These are phyloP conservation scores for Amyloporia xantha DNA, from an alignment of 768 basidiomycete genomes.

Conservation along the genomic window DNA sequence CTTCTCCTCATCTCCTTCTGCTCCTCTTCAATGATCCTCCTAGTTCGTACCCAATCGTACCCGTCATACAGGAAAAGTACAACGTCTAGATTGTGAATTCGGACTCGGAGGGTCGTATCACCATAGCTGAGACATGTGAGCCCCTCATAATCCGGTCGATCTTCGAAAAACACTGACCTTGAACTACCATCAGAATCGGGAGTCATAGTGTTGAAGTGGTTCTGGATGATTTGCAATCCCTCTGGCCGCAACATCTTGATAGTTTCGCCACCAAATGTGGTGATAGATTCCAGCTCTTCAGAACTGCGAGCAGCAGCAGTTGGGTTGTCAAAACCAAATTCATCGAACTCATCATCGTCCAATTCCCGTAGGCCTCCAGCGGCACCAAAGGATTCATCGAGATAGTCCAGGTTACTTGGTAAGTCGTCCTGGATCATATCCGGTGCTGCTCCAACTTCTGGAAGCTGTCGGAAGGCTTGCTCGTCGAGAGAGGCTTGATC, in stretches of 20 bases:
- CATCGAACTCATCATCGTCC: constrained; percentile 66
- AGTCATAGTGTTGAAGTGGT: constrained; percentile 63
- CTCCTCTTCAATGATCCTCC: constrained; percentile 81
- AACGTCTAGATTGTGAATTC: constrained; percentile 55
- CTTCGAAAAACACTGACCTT: constrained; percentile 39
- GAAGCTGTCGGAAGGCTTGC: constrained; percentile 66
- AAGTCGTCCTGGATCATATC: constrained; percentile 92
- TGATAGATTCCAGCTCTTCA: constrained; percentile 39
- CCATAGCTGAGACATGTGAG: constrained; percentile 35
- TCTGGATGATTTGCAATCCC: constrained; percentile 63
- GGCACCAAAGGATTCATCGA: constrained; percentile 76
- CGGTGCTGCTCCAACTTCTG: constrained; percentile 70
- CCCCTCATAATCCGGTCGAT: no score
- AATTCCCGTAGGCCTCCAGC: constrained; percentile 71
- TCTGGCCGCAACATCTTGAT: constrained; percentile 65
- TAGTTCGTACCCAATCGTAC: constrained; percentile 88
- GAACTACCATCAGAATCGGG: constrained; percentile 44
- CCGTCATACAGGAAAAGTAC: constrained; percentile 82
- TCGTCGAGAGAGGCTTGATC: constrained; percentile 70
- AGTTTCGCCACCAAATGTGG: constrained; percentile 76
- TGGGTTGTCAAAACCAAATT: constrained; percentile 38
- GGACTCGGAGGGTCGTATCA: constrained; percentile 44
- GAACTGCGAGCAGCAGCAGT: constrained; percentile 9
- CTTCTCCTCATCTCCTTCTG: constrained; percentile 82
- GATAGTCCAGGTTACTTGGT: constrained; percentile 81